Evolutionary conservation across 768 basidiomycete genomes (phyloP).

Genomic region (Coprinellus micaceus): DNA sequence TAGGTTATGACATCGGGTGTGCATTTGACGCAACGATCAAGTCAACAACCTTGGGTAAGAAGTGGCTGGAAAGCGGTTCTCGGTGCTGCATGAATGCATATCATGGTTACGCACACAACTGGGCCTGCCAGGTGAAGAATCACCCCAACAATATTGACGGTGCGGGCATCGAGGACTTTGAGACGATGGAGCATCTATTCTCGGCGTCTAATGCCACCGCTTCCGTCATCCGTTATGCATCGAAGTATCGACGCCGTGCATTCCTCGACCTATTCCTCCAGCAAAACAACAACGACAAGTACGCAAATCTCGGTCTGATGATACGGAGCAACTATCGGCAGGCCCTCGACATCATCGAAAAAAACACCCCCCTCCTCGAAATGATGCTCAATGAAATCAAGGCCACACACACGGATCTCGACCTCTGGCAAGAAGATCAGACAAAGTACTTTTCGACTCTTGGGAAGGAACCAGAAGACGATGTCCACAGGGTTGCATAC

Average conservation of each 20-base stretch:
- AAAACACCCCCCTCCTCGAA: neutral
- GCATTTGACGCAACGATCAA: conserved; percentile 20
- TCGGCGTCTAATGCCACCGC: conserved; percentile 22
- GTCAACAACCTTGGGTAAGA: conserved; percentile 17
- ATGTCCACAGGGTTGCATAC: neutral
- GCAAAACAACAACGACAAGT: conserved; percentile 4
- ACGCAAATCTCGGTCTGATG: conserved; percentile 4
- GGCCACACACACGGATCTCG: conserved; percentile 8
- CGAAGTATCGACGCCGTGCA: conserved; percentile 6
- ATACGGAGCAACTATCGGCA: conserved; percentile 21
- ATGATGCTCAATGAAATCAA: conserved; percentile 6
- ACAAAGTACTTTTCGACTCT: neutral
- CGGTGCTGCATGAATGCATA: conserved; percentile 19
- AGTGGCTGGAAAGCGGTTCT: conserved; percentile 3
- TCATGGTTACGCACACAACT: conserved; percentile 28
- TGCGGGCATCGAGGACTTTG: conserved; percentile 24
- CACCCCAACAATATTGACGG: conserved; percentile 17
- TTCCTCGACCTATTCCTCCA: conserved; percentile 7
- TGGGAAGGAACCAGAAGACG: neutral
- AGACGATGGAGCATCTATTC: conserved; percentile 22
- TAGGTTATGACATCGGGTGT: conserved; percentile 31
- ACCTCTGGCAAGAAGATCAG: conserved; percentile 13
- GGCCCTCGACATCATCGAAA: conserved; percentile 17
- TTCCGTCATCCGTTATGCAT: conserved; percentile 9
- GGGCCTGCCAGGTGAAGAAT: neutral